Percentiles rank a stretch among this genome's conserved stretches.
phyloP scores from a whole-genome alignment of 1,139 yeast genomes.

The Yamadazyma siamensis region DNA sequence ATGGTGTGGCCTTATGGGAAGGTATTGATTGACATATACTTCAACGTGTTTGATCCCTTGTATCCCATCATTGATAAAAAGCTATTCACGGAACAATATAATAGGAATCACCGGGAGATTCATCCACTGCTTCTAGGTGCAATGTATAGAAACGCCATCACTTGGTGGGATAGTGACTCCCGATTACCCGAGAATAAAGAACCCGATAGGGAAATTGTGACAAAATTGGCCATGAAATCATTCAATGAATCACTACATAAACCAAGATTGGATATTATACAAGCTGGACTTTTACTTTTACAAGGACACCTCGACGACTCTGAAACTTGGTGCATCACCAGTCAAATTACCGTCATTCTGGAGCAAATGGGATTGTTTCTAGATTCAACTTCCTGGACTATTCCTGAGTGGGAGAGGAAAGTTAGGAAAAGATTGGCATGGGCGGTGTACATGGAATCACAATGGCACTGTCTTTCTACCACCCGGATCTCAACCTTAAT shows the following conservation, averaged over 20 bases:
- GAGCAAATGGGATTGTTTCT: not conserved
- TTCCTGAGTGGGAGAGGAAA: not conserved
- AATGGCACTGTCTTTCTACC: not conserved
- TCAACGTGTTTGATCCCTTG: conserved; percentile 41
- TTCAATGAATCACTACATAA: not conserved
- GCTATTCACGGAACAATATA: not conserved
- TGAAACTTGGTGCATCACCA: not conserved
- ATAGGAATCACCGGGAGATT: not conserved
- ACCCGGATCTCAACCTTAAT: not conserved
- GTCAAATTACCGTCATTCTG: not conserved
- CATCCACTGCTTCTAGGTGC: conserved; percentile 1
- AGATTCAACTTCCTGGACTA: not conserved
- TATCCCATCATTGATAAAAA: conserved; percentile 47
- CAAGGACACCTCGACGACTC: not conserved
- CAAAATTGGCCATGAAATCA: not conserved
- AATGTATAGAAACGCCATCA: not conserved
- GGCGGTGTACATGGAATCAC: not conserved
- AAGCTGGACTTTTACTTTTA: not conserved
- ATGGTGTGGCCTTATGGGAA: conserved; percentile 1
- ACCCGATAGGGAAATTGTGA: not conserved
- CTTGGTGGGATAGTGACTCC: conserved; percentile 1
- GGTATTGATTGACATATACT: conserved; percentile 29
- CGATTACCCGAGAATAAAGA: not conserved
- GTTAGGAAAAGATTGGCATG: not conserved
- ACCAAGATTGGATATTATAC: not conserved